A percentile compares a stretch with the other conserved stretches of the same genome.
phyloP scores from a whole-genome alignment of 306 rosid species.

The Prunus armeniaca region DNA sequence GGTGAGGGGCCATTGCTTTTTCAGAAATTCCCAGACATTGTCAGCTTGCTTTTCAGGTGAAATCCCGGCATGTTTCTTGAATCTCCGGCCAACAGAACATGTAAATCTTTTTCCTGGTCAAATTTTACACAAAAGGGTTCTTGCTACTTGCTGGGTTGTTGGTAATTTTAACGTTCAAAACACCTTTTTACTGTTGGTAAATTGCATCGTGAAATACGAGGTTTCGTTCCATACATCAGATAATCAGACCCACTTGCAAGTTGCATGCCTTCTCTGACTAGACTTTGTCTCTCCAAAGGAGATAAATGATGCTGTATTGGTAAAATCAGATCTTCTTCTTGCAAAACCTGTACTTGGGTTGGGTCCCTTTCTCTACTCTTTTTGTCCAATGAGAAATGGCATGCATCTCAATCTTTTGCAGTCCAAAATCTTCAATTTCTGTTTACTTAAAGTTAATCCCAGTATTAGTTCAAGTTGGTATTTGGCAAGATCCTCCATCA shows the following conservation, averaged over 20 bases:
- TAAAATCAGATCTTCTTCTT: neutral
- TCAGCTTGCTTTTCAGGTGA: conserved; percentile 7
- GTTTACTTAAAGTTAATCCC: neutral
- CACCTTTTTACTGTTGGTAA: conserved; percentile 5
- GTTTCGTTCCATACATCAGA: neutral
- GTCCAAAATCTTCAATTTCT: neutral
- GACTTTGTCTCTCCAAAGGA: neutral
- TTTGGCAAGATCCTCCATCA: neutral
- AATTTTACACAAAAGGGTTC: neutral
- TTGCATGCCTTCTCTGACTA: neutral
- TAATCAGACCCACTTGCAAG: conserved; percentile 30
- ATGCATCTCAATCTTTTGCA: neutral
- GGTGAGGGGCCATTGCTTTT: neutral
- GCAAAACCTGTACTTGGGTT: conserved; percentile 3
- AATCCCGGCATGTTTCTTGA: conserved; percentile 24
- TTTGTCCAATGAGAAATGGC: conserved; percentile 6
- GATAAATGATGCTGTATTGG: neutral
- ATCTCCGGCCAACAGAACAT: conserved; percentile 17
- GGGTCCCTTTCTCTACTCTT: conserved; percentile 11
- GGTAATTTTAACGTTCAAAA: neutral
- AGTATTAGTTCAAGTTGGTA: neutral
- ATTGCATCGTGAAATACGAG: neutral
- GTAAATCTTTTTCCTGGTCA: neutral
- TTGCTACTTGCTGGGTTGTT: neutral
- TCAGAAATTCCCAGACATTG: conserved; percentile 14